These are phyloP conservation scores for Ustilago loliicola DNA, from an alignment of 1,284 basidiomycete species.

Conservation along the genomic window DNA sequence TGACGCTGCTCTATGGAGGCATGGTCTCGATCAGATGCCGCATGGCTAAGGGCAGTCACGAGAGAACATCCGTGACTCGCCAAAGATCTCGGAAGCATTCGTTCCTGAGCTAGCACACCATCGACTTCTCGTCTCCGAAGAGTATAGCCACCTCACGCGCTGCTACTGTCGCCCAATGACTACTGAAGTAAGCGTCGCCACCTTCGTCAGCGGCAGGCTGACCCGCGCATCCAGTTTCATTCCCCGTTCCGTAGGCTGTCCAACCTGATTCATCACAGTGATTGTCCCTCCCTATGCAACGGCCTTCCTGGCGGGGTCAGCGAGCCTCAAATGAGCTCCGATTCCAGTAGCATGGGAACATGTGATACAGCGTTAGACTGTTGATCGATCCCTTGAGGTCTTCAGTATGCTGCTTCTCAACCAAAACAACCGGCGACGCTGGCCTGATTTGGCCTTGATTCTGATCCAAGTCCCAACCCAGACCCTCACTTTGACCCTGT, in stretches of 20 bases:
- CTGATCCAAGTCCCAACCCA: no score
- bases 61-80: background rate
- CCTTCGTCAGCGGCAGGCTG: background rate
- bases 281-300: background rate
- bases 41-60: background rate
- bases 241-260: background rate
- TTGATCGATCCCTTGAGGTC: background rate
- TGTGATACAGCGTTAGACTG: background rate
- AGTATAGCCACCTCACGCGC: background rate
- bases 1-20: background rate
- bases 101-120: slow-evolving; percentile 9
- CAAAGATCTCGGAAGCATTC: background rate
- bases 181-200: background rate
- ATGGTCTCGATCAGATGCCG: background rate
- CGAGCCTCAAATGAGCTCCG: background rate
- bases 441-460: background rate
- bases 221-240: background rate
- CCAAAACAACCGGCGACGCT: background rate
- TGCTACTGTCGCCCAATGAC: background rate
- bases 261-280: background rate
- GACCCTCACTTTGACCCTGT: no score
- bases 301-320: background rate
- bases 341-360: background rate
- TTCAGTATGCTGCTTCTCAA: background rate
- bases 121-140: background rate